phyloP scores from a whole-genome alignment of 108 stramenopile genomes.

The Aurantiochytrium sp. region DNA sequence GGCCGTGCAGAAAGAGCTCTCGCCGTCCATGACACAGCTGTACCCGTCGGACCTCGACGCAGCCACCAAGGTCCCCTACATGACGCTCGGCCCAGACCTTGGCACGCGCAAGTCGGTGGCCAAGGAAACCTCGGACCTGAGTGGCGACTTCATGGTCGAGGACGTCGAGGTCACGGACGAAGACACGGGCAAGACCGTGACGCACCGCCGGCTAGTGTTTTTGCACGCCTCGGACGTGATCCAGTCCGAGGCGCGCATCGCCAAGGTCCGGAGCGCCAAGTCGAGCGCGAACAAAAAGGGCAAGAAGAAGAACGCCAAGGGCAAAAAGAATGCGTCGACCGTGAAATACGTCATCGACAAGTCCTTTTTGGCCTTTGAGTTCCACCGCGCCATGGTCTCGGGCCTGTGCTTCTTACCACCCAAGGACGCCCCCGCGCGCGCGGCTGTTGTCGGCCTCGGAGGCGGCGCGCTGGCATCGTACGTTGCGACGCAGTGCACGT shows the following conservation, averaged over 20 bases:
- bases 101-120: slow-evolving; percentile 7
- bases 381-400: slow-evolving; percentile 24
- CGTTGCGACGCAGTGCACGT: neutral
- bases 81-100: neutral
- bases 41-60: neutral
- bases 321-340: neutral
- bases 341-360: neutral
- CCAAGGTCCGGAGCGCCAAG: neutral
- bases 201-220: neutral
- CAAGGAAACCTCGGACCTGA: neutral
- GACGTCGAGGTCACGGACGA: slow-evolving; percentile 11
- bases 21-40: neutral
- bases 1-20: slow-evolving; percentile 1
- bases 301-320: neutral
- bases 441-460: slow-evolving; percentile 5
- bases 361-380: neutral
- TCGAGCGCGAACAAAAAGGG: neutral
- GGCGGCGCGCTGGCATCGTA: neutral
- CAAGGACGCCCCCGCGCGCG: neutral
- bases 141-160: neutral
- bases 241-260: neutral
- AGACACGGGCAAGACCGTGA: neutral
- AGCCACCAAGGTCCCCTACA: neutral
- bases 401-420: neutral
- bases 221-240: neutral